Percentiles rank a stretch among this genome's conserved stretches.
Conservation (phyloP, 768 basidiomycete genomes). For the Lactifluus subvellereus region DNA sequence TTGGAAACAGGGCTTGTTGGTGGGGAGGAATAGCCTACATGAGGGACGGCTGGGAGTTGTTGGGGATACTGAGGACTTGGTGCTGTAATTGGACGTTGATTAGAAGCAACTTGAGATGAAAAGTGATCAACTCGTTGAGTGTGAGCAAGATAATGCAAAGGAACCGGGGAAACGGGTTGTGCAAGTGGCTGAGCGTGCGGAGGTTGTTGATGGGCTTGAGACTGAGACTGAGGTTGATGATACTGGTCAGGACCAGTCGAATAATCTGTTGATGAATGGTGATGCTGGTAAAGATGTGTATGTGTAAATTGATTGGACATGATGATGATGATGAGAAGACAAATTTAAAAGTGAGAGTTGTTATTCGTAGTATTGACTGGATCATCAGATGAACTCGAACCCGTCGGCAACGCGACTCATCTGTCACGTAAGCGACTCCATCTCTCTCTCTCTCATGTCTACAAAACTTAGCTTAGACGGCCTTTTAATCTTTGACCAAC, state of each 20-base stretch:
- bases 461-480: conserved; percentile 66
- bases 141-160: conserved; percentile 9
- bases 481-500: conserved; percentile 76
- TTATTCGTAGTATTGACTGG: neutral
- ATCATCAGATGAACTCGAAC: no score
- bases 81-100: conserved; percentile 15
- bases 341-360: no score
- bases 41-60: conserved; percentile 9
- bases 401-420: neutral
- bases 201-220: neutral
- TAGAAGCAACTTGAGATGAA: neutral
- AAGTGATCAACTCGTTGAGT: neutral
- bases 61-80: conserved; percentile 25
- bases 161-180: conserved; percentile 4
- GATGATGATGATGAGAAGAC: neutral
- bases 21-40: conserved; percentile 9
- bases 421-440: conserved; percentile 12
- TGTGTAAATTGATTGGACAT: conserved; percentile 23
- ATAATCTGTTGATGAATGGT: neutral
- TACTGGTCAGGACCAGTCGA: neutral
- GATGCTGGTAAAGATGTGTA: conserved; percentile 17
- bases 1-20: conserved; percentile 20
- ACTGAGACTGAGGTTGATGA: neutral
- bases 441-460: conserved; percentile 22
- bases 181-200: conserved; percentile 3